phyloP scores from a whole-genome alignment of 139 green algal genomes.

The Volvox reticuliferus region DNA sequence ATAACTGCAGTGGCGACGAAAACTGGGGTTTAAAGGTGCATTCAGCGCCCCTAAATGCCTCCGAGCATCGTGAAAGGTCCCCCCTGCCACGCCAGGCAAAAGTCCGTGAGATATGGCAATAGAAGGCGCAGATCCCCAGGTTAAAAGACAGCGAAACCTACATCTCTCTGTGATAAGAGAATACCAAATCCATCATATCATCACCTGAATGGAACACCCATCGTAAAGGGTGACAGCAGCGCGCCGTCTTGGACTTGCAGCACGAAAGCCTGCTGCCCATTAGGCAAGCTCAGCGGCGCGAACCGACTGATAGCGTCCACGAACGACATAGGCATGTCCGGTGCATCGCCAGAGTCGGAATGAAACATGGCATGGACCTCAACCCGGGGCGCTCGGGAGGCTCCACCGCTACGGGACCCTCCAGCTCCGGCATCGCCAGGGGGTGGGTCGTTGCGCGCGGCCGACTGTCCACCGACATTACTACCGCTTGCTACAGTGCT shows the following conservation, averaged over 20 bases:
- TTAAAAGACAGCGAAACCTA: background rate
- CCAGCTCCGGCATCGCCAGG: too few species aligned
- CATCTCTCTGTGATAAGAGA: background rate
- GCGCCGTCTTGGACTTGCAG: slow-evolving; percentile 40
- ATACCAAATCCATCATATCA: background rate
- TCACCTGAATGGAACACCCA: slow-evolving; percentile 17
- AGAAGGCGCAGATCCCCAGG: background rate
- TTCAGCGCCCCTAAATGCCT: too few species aligned
- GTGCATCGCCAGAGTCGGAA: background rate
- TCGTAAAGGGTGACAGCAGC: slow-evolving; percentile 23
- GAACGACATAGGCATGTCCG: background rate
- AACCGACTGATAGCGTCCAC: slow-evolving; percentile 42
- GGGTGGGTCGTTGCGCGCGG: background rate
- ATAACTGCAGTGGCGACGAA: too few species aligned
- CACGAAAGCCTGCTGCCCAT: slow-evolving; percentile 41
- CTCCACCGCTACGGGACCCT: background rate
- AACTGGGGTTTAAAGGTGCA: too few species aligned
- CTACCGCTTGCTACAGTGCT: background rate
- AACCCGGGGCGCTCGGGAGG: background rate
- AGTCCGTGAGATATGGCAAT: background rate
- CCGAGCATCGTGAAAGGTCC: too few species aligned
- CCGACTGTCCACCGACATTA: background rate
- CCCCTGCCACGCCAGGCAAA: background rate
- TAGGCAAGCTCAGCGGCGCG: slow-evolving; percentile 17
- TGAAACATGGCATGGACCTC: slow-evolving; percentile 27